Base-by-base conservation (phyloP, 2,329 filamentous ascomycete genomes). In the Neurospora sp. region DNA sequence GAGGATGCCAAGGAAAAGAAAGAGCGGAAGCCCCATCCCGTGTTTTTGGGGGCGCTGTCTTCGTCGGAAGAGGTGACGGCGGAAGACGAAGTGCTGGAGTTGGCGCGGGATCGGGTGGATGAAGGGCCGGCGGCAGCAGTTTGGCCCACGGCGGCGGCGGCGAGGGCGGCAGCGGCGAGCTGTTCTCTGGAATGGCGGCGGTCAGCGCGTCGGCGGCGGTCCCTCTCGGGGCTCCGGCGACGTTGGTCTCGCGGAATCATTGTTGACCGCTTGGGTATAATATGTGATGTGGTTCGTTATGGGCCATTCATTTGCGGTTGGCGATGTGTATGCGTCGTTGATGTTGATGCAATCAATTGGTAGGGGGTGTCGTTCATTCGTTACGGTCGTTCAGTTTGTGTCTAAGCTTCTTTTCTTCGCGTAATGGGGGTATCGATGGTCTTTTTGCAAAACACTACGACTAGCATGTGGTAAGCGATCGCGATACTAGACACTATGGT, bases 171-270 rank as follows among this genome's bases (percentile, higher is more conserved):
- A 52, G 75, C 74, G 52, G 75, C 74, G 70, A 80, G 78, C 71
- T 81, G 79, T 72, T 82, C 81, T 77, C 78, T 78, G 68, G 81
- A 82, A 74, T 80, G 78, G 70, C 80, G 78, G 66, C 80, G 79
- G 68, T 81, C 79, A 76, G 80, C 81, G 78, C 80, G 80, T 81
- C 84, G 84, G 77, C 85, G 83, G 77, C 83, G 81, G 77, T 82
- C 82, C 81, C 82, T 82, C 75, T 87, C 85, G 70, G 83, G 84
- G 80, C 85, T 87, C 81, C 85, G 83, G 76, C 83, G 84, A 78
- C 85, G 84, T 79, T 82, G 80, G 77, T 84, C 82, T 81, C 83
- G 81, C 84, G 52, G 52, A 62, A 86, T 84, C 84, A 84, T 87
- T 77, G 38, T 72, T 65, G 72, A 37, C 68, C 57, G 52, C 66